Evolutionary conservation across 2,329 filamentous ascomycete genomes (phyloP).

Genomic region (Cercospora beticola): DNA sequence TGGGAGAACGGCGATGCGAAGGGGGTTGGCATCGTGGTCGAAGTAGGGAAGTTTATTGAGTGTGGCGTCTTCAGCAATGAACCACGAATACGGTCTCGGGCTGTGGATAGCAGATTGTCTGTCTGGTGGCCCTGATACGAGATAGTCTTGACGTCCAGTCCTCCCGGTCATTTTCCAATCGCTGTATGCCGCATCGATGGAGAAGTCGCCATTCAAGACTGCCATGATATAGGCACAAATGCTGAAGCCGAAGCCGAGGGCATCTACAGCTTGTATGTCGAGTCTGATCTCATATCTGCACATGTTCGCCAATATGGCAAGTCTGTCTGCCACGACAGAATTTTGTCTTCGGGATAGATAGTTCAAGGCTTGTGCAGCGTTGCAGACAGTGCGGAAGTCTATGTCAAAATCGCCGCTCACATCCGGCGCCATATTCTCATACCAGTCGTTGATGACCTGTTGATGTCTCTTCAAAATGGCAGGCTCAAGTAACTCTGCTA

Average conservation of each 20-base stretch:
- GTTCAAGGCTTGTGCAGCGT: not conserved
- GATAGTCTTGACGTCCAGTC: not conserved
- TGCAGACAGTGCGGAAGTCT: not conserved
- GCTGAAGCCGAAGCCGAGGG: not conserved
- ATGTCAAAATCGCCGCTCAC: not conserved
- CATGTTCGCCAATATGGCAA: not conserved
- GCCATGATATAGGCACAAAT: not conserved
- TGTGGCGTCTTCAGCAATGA: not conserved
- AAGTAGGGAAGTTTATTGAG: not conserved
- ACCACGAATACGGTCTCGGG: not conserved
- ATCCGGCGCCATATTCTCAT: not conserved
- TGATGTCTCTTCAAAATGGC: not conserved
- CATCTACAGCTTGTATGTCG: not conserved
- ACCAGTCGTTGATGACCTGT: not conserved
- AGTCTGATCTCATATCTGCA: not conserved
- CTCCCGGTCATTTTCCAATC: not conserved
- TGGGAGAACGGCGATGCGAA: not conserved
- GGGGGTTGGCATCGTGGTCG: not conserved
- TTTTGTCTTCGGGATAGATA: not conserved
- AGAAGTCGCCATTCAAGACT: not conserved
- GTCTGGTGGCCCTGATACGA: not conserved
- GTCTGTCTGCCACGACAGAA: not conserved
- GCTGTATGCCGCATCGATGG: not conserved
- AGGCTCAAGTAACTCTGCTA: not conserved
- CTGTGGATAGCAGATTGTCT: not conserved